A percentile compares a stretch with the other conserved stretches of the same genome.
These are phyloP conservation scores for Corchorus capsularis DNA, from an alignment of 345 rosid species.

Conservation along the genomic window DNA sequence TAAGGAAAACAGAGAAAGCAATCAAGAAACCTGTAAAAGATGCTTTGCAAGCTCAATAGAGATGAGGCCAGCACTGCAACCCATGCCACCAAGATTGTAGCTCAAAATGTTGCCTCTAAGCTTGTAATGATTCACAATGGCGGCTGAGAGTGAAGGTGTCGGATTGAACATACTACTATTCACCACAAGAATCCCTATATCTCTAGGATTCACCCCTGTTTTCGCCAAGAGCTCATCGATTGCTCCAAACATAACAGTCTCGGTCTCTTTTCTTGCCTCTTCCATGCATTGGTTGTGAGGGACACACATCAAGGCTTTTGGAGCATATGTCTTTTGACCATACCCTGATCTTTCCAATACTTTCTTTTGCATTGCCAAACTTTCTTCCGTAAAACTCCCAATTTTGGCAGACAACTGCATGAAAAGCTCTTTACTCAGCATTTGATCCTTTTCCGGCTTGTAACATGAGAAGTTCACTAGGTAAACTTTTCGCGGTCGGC, in stretches of 20 bases:
- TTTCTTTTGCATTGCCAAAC: too few relatives aligned
- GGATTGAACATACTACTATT: constrained; percentile 57
- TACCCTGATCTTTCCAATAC: too few relatives aligned
- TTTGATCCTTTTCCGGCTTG: too few relatives aligned
- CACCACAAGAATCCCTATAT: constrained; percentile 49
- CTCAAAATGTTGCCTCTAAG: constrained; percentile 47
- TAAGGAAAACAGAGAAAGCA: not conserved
- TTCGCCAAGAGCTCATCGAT: constrained; percentile 42
- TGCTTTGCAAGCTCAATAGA: constrained; percentile 61
- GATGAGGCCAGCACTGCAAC: constrained; percentile 56
- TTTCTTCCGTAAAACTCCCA: too few relatives aligned
- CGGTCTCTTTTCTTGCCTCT: constrained; percentile 47
- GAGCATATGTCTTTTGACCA: too few relatives aligned
- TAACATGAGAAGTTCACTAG: too few relatives aligned
- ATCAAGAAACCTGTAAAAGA: constrained; percentile 47
- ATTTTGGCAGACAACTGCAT: too few relatives aligned
- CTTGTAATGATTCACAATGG: constrained; percentile 47
- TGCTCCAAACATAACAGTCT: constrained; percentile 49
- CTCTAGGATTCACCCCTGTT: constrained; percentile 46
- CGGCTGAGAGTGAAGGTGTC: constrained; percentile 50
- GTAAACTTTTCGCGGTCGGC: too few relatives aligned
- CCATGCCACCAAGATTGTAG: constrained; percentile 65
- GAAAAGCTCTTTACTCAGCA: too few relatives aligned
- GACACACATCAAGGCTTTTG: not conserved
- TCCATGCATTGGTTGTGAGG: constrained; percentile 24